phyloP scores from a whole-genome alignment of 2,329 filamentous ascomycete genomes.

The Xylariaceae sp. region DNA sequence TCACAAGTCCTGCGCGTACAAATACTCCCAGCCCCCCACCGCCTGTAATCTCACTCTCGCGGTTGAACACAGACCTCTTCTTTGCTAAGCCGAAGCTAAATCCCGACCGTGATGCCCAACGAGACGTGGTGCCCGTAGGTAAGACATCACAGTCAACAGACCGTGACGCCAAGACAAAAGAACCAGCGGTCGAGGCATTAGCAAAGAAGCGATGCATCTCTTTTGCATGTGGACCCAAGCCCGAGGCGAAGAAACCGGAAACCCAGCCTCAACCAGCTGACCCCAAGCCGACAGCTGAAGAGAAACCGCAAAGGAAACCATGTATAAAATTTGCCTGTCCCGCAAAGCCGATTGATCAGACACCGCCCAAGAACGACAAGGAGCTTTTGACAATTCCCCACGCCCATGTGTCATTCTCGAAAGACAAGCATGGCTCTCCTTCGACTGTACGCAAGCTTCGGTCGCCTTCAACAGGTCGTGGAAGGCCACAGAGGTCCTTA shows the following conservation, averaged over 20 bases:
- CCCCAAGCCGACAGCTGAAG: constrained; percentile 40
- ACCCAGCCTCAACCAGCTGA: constrained; percentile 42
- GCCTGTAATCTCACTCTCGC: constrained; percentile 56
- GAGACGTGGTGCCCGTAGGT: constrained; percentile 26
- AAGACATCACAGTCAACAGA: constrained; percentile 13
- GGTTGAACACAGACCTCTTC: constrained; percentile 39
- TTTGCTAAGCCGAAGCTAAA: constrained; percentile 32
- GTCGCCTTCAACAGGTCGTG: constrained; percentile 35
- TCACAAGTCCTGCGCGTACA: constrained; percentile 86
- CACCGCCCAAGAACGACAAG: constrained; percentile 39
- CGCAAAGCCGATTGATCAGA: constrained; percentile 50
- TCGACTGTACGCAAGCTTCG: constrained; percentile 31
- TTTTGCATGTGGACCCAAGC: constrained; percentile 79
- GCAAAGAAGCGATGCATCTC: constrained; percentile 88
- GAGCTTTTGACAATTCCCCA: constrained; percentile 12
- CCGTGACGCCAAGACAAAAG: constrained; percentile 43
- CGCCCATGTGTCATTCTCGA: constrained; percentile 10
- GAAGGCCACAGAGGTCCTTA: constrained; percentile 30
- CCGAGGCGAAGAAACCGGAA: constrained; percentile 48
- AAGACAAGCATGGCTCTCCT: constrained; percentile 28
- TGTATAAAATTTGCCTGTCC: constrained; percentile 79
- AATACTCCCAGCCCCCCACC: constrained; percentile 88
- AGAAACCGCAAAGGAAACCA: constrained; percentile 52
- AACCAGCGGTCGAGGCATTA: constrained; percentile 63
- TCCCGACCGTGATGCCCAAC: constrained; percentile 32